A percentile compares a stretch with the other conserved stretches of the same genome.
Conservation (phyloP, 2,329 filamentous ascomycete genomes). For the Orbilia brochopaga region DNA sequence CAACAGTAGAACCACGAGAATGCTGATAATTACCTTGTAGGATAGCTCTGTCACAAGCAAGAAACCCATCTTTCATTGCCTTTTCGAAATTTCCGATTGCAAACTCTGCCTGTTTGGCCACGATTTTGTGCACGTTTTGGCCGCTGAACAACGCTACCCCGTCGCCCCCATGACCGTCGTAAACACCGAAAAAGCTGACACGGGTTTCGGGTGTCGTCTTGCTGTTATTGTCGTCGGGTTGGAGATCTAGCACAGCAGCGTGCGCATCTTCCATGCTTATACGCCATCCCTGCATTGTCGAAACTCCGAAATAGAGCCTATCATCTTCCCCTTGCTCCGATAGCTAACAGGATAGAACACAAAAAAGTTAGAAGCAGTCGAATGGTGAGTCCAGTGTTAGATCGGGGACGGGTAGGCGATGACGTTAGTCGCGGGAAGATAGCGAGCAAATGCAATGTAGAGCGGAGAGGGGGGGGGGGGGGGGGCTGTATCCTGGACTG, state of each 20-base stretch:
- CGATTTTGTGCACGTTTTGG: conserved; percentile 89
- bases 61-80: conserved; percentile 93
- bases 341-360: conserved; percentile 64
- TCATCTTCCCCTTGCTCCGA: conserved; percentile 93
- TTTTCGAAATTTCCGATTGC: conserved; percentile 90
- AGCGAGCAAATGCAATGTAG: neutral
- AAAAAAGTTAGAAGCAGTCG: neutral
- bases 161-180: conserved; percentile 95
- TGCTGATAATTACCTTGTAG: conserved; percentile 75
- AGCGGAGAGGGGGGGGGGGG: no score
- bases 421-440: neutral
- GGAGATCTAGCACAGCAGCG: conserved; percentile 84
- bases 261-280: conserved; percentile 99
- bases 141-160: conserved; percentile 94
- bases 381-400: neutral
- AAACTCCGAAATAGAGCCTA: conserved; percentile 88
- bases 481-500: neutral
- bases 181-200: conserved; percentile 96
- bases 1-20: no score
- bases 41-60: conserved; percentile 94
- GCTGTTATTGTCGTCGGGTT: conserved; percentile 65
- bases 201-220: conserved; percentile 72
- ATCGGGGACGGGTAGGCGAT: neutral
- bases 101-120: conserved; percentile 93
- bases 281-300: conserved; percentile 99